Percentiles rank a stretch among this genome's conserved stretches.
These are phyloP conservation scores for Populus ilicifolia DNA, from an alignment of 345 rosid species.

Conservation along the genomic window DNA sequence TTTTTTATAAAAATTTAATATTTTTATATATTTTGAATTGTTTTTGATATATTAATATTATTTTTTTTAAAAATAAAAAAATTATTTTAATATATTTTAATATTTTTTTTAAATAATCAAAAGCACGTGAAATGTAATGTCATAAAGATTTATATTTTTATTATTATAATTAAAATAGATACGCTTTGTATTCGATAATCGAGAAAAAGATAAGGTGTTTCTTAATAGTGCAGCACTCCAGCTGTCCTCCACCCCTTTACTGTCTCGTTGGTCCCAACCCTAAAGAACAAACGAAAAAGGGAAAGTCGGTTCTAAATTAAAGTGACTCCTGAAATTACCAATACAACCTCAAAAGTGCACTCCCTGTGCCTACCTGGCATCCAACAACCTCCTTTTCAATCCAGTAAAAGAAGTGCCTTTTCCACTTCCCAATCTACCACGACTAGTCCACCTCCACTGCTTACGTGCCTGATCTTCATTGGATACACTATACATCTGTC, in stretches of 20 bases:
- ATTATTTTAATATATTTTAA: no score
- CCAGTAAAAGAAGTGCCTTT: neutral
- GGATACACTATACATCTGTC: conserved; percentile 9
- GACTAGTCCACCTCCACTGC: neutral
- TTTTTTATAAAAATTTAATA: no score
- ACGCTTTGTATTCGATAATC: no score
- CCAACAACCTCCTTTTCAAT: neutral
- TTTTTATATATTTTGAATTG: no score
- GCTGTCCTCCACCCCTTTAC: conserved; percentile 37
- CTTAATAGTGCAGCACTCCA: conserved; percentile 11
- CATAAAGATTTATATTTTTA: no score
- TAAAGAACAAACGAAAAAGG: neutral
- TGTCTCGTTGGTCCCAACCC: conserved; percentile 25
- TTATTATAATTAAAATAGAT: no score
- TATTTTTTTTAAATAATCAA: no score
- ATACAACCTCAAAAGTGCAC: conserved; percentile 22
- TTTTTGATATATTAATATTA: no score
- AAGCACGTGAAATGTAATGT: no score
- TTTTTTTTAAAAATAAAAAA: no score
- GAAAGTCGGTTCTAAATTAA: conserved; percentile 6
- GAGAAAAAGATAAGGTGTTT: neutral
- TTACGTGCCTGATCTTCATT: conserved; percentile 11
- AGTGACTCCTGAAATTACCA: conserved; percentile 4
- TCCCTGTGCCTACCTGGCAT: conserved; percentile 20
- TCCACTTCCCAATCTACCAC: neutral